Evolutionary conservation across 1,284 basidiomycete species (phyloP), one percentile per base, ranked within the genome.

Genomic region (Pascua guehoae): DNA sequence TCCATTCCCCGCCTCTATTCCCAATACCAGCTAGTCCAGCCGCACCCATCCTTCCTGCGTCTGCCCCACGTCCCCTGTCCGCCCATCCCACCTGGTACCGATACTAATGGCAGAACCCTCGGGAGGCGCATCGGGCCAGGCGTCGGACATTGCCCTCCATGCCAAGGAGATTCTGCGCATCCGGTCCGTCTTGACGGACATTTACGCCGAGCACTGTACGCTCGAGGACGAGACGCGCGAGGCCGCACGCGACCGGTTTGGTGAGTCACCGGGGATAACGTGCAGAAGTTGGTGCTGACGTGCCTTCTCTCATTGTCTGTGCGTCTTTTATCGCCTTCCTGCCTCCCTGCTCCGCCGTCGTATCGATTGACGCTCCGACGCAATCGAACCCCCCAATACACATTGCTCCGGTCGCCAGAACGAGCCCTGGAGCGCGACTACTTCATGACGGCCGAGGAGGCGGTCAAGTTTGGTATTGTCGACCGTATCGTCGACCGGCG

Each of bases 131-230:
- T 88, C 88, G 39, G 92, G 92, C 4, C 91, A 93, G 76, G 92
- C 93, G 24, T 88, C 88, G 45, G 92, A 96, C 78, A 93, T 96
- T 62, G 90, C 90, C 14, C 92, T 96, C 59, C 90, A 93, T 67
- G 92, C 92, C 1, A 89, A 88, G 73, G 91, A 96, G 78, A 96
- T 96, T 66, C 81, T 96, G 40, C 85, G 91, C 41, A 86, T 94
- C 58, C 84, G 92, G 44, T 83, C 88, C 60, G 76, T 87, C 12
- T 80, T 93, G 57, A 95, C 91, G 16, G 81, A 82, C 57, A 91
- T 95, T 67, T 94, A 94, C 79, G 73, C 74, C 3, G 63, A 71
- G 18, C 79, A 79, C 67, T 94, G 91, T 73, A 82, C 76, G 17
- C 81, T 81, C 63, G 79, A 81, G 39, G 85, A 80, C 42, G 91